Conservation (phyloP, 2,329 filamentous ascomycete genomes). For the Massarina eburnea region DNA sequence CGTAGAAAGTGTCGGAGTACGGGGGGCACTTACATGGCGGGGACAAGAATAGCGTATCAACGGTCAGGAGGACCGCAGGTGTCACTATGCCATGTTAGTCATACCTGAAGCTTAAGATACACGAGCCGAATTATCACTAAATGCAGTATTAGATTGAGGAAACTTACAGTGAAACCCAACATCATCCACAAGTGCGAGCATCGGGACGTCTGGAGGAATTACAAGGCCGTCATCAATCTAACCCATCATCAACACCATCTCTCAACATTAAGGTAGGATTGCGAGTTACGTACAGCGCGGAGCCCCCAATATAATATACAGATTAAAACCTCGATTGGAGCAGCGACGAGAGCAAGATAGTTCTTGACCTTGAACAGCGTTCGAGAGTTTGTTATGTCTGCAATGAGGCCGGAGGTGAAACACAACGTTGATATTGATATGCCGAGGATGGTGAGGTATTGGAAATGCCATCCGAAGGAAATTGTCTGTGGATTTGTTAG, state of each 20-base stretch:
- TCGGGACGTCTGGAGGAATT: conserved; percentile 23
- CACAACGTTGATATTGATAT: conserved; percentile 62
- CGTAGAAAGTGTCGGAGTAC: too few relatives aligned
- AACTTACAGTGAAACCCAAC: conserved; percentile 24
- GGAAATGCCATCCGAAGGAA: conserved; percentile 68
- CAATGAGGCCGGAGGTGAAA: conserved; percentile 63
- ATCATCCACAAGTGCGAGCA: conserved; percentile 54
- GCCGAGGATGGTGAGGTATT: conserved; percentile 75
- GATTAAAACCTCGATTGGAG: conserved; percentile 72
- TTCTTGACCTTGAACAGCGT: conserved; percentile 70
- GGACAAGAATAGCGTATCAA: conserved; percentile 69
- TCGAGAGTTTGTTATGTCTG: conserved; percentile 63
- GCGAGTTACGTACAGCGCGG: conserved; percentile 44
- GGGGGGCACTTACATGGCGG: conserved; percentile 58
- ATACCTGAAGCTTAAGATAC: neutral
- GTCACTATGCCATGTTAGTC: conserved; percentile 35
- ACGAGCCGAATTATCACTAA: neutral
- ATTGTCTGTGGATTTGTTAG: conserved; percentile 43
- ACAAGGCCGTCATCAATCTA: conserved; percentile 9
- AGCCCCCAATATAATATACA: conserved; percentile 74
- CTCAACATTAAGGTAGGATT: neutral
- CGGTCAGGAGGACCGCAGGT: conserved; percentile 63
- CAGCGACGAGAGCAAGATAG: conserved; percentile 62
- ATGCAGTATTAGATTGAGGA: neutral
- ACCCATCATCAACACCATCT: conserved; percentile 19